Base-by-base conservation (phyloP, 2,329 filamentous ascomycete genomes). In the Monosporascus ibericus region DNA sequence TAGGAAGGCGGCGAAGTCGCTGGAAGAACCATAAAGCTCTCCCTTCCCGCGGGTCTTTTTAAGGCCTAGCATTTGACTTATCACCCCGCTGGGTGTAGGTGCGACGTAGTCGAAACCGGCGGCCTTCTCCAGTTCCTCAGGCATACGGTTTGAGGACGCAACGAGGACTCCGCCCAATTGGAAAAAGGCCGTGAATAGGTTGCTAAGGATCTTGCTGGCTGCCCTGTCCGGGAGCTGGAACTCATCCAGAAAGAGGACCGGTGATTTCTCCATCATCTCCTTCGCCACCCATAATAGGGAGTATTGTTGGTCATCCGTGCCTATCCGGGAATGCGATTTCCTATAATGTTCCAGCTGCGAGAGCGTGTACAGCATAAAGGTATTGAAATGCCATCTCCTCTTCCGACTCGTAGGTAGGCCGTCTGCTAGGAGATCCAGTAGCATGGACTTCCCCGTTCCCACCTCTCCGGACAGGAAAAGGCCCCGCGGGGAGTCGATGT, bases 141-240 rank as follows among this genome's bases (percentile, higher is more conserved):
- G 88, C 84, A 92, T 88, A 7, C 89, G 81, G 65, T 94, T 94
- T 5, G 86, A 90, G 0, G 87, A 91, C 1, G 88, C 88, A 38
- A 94, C 78, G 17, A 94, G 72, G 0, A 94, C 89, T 7, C 89
- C 89, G 0, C 89, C 89, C 3, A 92, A 76, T 56, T 92, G 87
- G 64, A 92, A 92, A 70, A 92, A 92, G 2, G 80, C 78, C 6
- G 88, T 88, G 66, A 94, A 85, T 2, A 94, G 75, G 60, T 88
- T 87, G 55, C 86, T 89, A 55, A 94, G 72, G 47, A 92, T 89
- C 68, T 92, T 92, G 61, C 84, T 87, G 2, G 87, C 81, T 2
- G 85, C 87, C 58, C 86, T 79, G 67, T 92, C 89, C 0, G 89
- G 89, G 38, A 94, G 77, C 64, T 94, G 89, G 56, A 94, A 92